A percentile compares a stretch with the other conserved stretches of the same genome.
phyloP scores from a whole-genome alignment of 2,329 filamentous ascomycete genomes.

The Exophiala spinifera region DNA sequence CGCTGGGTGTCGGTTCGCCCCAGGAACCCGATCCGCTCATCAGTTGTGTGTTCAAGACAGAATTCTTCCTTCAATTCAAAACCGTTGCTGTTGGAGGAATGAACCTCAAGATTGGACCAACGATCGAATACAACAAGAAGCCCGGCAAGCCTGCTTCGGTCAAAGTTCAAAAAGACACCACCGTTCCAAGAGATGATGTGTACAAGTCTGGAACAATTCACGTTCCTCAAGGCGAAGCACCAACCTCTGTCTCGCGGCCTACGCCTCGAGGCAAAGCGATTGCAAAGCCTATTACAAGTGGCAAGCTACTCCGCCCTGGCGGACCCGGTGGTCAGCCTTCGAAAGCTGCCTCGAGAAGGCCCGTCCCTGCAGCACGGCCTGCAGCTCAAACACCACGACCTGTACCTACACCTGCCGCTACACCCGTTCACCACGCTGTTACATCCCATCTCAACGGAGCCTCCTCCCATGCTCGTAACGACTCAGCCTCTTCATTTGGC shows the following conservation, averaged over 20 bases:
- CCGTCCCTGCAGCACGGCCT: constrained; percentile 39
- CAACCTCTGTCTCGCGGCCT: constrained; percentile 76
- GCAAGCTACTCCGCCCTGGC: constrained; percentile 86
- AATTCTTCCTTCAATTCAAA: constrained; percentile 90
- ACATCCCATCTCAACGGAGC: constrained; percentile 28
- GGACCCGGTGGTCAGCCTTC: constrained; percentile 80
- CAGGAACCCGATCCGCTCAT: constrained; percentile 92
- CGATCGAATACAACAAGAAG: constrained; percentile 95
- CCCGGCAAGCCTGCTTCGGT: constrained; percentile 85
- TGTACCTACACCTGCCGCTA: constrained; percentile 30
- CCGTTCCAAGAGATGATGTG: constrained; percentile 66
- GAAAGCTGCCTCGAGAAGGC: constrained; percentile 44
- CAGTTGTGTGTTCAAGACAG: constrained; percentile 93
- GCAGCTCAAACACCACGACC: constrained; percentile 29
- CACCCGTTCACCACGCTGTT: constrained; percentile 8
- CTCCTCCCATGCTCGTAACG: constrained; percentile 53
- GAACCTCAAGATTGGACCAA: constrained; percentile 76
- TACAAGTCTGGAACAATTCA: constrained; percentile 95
- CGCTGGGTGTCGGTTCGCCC: constrained; percentile 80
- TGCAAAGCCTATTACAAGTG: constrained; percentile 85
- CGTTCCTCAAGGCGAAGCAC: constrained; percentile 76
- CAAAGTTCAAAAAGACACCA: constrained; percentile 86
- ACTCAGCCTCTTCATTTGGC: constrained; percentile 49
- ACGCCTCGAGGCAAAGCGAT: constrained; percentile 86
- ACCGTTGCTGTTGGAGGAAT: constrained; percentile 75